Evolutionary conservation across 805 yeast species (phyloP), one percentile per base, ranked within the genome.

Genomic region (Maudiozyma pseudohumilis): DNA sequence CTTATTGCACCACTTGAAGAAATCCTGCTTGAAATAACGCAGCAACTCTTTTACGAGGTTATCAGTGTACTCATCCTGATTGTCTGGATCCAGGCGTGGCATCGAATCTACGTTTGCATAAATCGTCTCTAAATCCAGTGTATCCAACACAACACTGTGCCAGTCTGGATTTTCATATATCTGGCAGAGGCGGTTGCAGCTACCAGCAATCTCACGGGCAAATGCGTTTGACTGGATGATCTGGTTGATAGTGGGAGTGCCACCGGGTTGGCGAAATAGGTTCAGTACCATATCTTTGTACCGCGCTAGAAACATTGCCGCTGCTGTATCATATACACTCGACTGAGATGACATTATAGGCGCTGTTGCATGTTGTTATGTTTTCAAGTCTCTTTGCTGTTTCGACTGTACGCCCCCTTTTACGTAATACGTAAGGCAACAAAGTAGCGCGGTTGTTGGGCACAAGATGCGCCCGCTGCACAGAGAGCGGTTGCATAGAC

Each of bases 1-100:
- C 26, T 69, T 68, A 49, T 81, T 80, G 7, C 84, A 77, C 97
- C 97, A 89, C 20, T 60, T 64, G 62, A 89, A 89, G 62, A 84
- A 87, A 29, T 74, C 79, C 28, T 76, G 65, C 48, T 85, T 86
- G 63, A 80, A 89, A 78, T 85, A 81, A 33, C 66, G 59, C 11
- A 81, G 59, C 23, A 78, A 52, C 42, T 73, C 80, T 43, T 63
- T 65, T 1, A 80, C 80, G 2, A 81, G 44, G 21, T 69, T 61
- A 51, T 81, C 89, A 27, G 72, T 68, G 40, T 73, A 67, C 13
- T 72, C 44, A 9, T 38, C 45, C 19, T 46, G 48, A 25, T 50
- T 9, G 38, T 48, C 35, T 50, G 45, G 49, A n/a, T n/a, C n/a
- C n/a, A n/a, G n/a, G 7, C 13, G 12, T 20, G 65, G 66, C 43